These are phyloP conservation scores for Peribolospora baueri DNA, from an alignment of 768 basidiomycete species.

Conservation along the genomic window DNA sequence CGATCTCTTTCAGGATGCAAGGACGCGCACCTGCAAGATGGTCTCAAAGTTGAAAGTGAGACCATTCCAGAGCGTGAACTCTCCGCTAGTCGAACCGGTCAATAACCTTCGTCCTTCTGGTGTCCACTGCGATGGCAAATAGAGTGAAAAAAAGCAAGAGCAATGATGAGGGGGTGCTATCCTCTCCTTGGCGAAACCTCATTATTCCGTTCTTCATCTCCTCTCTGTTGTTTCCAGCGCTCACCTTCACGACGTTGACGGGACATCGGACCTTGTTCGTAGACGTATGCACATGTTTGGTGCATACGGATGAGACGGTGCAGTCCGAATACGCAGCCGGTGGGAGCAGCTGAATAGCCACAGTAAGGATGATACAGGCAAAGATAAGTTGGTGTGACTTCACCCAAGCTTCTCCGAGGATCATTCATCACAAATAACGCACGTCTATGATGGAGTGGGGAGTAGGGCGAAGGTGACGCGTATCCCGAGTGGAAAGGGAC, in stretches of 20 bases:
- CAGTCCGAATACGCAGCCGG: constrained; percentile 80
- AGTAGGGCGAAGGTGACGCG: constrained; percentile 38
- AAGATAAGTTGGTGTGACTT: constrained; percentile 10
- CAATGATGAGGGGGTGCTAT: constrained; percentile 1
- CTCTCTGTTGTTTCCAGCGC: constrained; percentile 17
- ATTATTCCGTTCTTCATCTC: too few species aligned
- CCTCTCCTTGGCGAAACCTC: too few species aligned
- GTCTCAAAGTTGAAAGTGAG: constrained; percentile 99
- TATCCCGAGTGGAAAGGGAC: not conserved
- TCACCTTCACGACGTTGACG: constrained; percentile 75
- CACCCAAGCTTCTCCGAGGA: not conserved
- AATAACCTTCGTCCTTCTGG: constrained; percentile 80
- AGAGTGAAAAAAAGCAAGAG: not conserved
- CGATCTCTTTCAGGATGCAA: not conserved
- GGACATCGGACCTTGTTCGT: constrained; percentile 97
- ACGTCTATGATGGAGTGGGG: constrained; percentile 68
- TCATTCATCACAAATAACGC: constrained; percentile 11
- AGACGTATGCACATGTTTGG: constrained; percentile 91
- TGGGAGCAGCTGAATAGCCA: constrained; percentile 46
- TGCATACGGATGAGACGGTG: constrained; percentile 75
- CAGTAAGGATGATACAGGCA: constrained; percentile 4
- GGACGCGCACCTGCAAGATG: constrained; percentile 42
- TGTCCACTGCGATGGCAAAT: constrained; percentile 45
- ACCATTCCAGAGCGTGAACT: constrained; percentile 98
- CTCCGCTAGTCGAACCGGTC: constrained; percentile 87